phyloP scores from a whole-genome alignment of 2,329 filamentous ascomycete species.

The Emmonsiellopsis sp. region DNA sequence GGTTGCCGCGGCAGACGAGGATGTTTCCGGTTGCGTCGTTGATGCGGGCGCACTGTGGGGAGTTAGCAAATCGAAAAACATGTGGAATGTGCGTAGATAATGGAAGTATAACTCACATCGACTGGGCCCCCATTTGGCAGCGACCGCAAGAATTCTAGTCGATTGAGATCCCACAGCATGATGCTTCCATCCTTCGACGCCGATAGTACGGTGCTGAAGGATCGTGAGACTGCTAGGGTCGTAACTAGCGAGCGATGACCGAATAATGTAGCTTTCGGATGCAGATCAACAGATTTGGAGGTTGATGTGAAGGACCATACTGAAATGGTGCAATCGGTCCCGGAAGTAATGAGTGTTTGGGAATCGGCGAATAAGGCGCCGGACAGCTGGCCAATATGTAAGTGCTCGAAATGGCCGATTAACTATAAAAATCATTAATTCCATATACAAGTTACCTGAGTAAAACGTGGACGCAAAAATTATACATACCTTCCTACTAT shows the following conservation, averaged over 20 bases:
- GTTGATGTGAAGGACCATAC: conserved; percentile 65
- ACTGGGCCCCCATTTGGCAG: conserved; percentile 50
- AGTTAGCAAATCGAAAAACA: not conserved
- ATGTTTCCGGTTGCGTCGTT: conserved; percentile 90
- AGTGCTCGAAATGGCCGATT: conserved; percentile 83
- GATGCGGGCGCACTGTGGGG: conserved; percentile 63
- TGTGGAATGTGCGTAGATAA: not conserved
- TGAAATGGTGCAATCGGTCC: conserved; percentile 83
- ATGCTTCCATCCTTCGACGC: conserved; percentile 73
- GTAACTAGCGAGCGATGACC: conserved; percentile 81
- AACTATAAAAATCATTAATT: conserved; percentile 32
- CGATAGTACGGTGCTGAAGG: conserved; percentile 80
- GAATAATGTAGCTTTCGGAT: conserved; percentile 72
- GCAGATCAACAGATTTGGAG: conserved; percentile 65
- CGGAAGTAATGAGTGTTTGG: conserved; percentile 81
- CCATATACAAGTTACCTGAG: not conserved
- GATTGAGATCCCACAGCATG: conserved; percentile 90
- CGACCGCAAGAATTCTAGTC: conserved; percentile 73
- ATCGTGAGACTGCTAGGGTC: conserved; percentile 72
- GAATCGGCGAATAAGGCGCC: conserved; percentile 79
- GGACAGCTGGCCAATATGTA: conserved; percentile 85
- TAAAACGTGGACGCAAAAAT: not conserved
- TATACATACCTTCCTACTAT: conserved; percentile 59
- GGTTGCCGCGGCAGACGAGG: conserved; percentile 67
- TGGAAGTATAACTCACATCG: conserved; percentile 26